Percentiles rank a stretch among this genome's conserved stretches.
These are phyloP conservation scores for Theileria equi DNA, from an alignment of 169 alveolate genomes.

Conservation along the genomic window DNA sequence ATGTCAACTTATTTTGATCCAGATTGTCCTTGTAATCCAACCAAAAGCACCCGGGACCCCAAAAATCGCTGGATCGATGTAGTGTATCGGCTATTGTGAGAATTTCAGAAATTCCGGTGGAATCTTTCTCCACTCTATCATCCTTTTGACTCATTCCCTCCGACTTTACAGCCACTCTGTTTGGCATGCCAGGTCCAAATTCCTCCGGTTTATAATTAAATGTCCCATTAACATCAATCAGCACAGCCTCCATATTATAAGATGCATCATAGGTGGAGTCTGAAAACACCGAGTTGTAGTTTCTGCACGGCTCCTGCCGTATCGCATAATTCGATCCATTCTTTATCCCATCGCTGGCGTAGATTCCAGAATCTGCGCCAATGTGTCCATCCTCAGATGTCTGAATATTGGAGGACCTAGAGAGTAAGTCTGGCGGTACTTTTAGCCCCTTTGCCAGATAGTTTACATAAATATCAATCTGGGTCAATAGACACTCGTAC, in stretches of 20 bases:
- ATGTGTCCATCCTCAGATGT: neutral
- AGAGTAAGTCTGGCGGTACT: conserved; percentile 14
- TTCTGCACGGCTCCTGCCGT: no score
- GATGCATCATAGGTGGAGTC: no score
- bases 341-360: no score
- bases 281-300: no score
- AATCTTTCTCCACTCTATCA: neutral
- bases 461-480: conserved; percentile 15
- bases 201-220: no score
- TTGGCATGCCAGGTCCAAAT: no score
- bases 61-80: conserved; percentile 14
- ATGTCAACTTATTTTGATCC: conserved; percentile 7
- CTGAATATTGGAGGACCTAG: neutral
- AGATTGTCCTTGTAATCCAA: conserved; percentile 32
- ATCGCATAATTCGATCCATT: no score
- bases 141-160: neutral
- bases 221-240: no score
- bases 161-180: no score
- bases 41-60: conserved; percentile 42
- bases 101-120: neutral
- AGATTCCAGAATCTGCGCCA: neutral
- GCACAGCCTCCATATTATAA: no score
- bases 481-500: conserved; percentile 6
- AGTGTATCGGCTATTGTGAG: conserved; percentile 10
- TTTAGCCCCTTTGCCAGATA: conserved; percentile 25